Base-by-base conservation (phyloP, 108 stramenopile genomes). In the Conticribra weissflogii region DNA sequence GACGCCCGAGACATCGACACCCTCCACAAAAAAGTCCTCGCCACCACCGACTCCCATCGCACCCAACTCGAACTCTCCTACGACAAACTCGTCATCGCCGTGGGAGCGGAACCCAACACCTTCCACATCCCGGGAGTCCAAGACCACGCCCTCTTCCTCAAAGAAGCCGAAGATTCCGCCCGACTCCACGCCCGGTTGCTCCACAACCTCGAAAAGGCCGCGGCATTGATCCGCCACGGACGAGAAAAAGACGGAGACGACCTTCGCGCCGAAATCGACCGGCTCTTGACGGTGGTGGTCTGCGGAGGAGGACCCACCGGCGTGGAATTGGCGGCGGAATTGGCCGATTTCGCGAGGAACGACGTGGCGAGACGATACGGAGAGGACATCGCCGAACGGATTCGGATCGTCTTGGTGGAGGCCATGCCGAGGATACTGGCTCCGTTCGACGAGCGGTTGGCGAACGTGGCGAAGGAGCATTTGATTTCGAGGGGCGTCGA, bases 251-350 rank as follows among this genome's bases (percentile, higher is more conserved):
- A 58, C 66, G 66, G 55, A 23, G 34, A 59, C 18, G 57, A 48
- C 22, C 63, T 55, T 25, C n/a, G n/a, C 31, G 79, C 47, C 63
- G 85, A 85, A 23, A 72, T 79, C n/a, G 34, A 76, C 15, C 59
- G 85, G n/a, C 72, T 89, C 7, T 81, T 93, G 23, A 85, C 85
- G 57, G 86, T 90, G 27, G 85, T 93, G 22, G 85, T 93, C 7
- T 86, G 89, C 4, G 91, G 85, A 16, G 88, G 91, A 5, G 91
- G 91, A 19, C 91, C 91, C 14, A 93, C 89, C 7, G 82, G 83
- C 24, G 83, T 90, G 23, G 89, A 90, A 72, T 74, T 91, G 23
- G 71, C 83, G 27, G 59, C 86, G 33, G 91, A 93, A 77, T 78
- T 93, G 36, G 81, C 86, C 48, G 91, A 93, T 63, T 89, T 93